Evolutionary conservation across 768 basidiomycete species (phyloP).

Genomic region (Chalciporus sphaerocephalus): DNA sequence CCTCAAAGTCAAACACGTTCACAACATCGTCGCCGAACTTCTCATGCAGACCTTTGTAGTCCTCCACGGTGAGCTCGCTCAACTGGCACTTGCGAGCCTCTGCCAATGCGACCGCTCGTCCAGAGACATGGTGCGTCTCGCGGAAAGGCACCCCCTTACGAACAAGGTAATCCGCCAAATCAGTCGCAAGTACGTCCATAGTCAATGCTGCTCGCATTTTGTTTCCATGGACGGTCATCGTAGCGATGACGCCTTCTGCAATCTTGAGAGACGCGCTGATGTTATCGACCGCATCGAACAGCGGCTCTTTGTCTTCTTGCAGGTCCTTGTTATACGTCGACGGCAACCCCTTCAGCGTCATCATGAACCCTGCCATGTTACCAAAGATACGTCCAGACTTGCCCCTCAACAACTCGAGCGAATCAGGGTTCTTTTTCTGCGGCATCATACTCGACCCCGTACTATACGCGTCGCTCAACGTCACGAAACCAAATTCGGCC

Average conservation of each 20-base stretch:
- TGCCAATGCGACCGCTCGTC: constrained; percentile 91
- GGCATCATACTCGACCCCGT: constrained; percentile 99
- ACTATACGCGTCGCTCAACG: constrained; percentile 96
- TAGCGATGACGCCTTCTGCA: constrained; percentile 90
- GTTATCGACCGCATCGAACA: constrained; percentile 92
- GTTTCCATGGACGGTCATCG: constrained; percentile 81
- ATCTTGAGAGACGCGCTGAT: constrained; percentile 85
- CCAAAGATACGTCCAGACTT: constrained; percentile 95
- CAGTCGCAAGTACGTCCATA: constrained; percentile 98
- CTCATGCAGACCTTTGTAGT: constrained; percentile 71
- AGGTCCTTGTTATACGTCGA: constrained; percentile 99
- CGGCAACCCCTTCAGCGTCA: constrained; percentile 95
- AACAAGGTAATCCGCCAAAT: constrained; percentile 96
- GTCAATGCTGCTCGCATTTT: constrained; percentile 91
- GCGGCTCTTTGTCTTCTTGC: constrained; percentile 96
- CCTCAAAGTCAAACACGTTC: constrained; percentile 90
- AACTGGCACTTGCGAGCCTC: constrained; percentile 79
- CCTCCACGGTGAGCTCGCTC: constrained; percentile 71
- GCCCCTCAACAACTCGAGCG: constrained; percentile 89
- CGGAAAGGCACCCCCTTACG: constrained; percentile 98
- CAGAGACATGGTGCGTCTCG: constrained; percentile 97
- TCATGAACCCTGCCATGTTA: constrained; percentile 94
- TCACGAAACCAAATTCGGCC: constrained; percentile 94
- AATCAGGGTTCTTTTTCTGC: constrained; percentile 98
- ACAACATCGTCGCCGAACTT: constrained; percentile 81